phyloP scores from a whole-genome alignment of 148 eudicot species.

The Polygonum aviculare region DNA sequence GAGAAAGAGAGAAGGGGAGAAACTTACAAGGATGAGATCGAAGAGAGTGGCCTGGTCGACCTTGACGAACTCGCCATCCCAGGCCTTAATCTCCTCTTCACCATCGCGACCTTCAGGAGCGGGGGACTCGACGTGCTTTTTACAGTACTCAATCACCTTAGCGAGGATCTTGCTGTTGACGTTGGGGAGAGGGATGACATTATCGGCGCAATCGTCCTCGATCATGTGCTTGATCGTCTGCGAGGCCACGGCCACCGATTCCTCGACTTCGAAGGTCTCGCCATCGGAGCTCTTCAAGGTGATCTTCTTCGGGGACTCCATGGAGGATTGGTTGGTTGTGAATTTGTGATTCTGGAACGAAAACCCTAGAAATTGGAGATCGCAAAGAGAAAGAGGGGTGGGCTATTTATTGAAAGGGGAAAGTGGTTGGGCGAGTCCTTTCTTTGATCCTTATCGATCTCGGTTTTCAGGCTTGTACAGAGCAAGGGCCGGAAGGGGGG shows the following conservation, averaged over 20 bases:
- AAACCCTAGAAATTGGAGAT: constrained; percentile 4
- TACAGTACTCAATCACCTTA: constrained; percentile 40
- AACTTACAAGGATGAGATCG: constrained; percentile 40
- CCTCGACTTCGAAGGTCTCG: constrained; percentile 43
- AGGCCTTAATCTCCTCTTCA: constrained; percentile 31
- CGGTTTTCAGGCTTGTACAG: neutral
- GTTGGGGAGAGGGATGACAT: constrained; percentile 37
- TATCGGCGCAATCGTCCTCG: constrained; percentile 39
- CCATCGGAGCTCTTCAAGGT: constrained; percentile 38
- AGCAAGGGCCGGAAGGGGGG: neutral
- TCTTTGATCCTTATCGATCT: neutral
- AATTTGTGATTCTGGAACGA: neutral
- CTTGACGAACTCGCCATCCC: constrained; percentile 41
- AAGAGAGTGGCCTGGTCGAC: constrained; percentile 47
- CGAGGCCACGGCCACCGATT: constrained; percentile 30
- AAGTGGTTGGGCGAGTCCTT: neutral
- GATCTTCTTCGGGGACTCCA: constrained; percentile 17
- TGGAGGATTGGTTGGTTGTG: neutral
- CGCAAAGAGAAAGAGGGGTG: neutral
- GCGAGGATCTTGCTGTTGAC: constrained; percentile 38
- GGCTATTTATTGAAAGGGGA: neutral
- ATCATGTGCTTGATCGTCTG: constrained; percentile 46
- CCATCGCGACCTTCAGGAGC: constrained; percentile 20
- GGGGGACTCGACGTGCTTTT: constrained; percentile 35
- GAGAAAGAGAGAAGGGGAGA: too few species aligned